A percentile compares a stretch with the other conserved stretches of the same genome.
Evolutionary conservation across 768 basidiomycete species (phyloP).

Genomic region (Tricholoma flavovirens): DNA sequence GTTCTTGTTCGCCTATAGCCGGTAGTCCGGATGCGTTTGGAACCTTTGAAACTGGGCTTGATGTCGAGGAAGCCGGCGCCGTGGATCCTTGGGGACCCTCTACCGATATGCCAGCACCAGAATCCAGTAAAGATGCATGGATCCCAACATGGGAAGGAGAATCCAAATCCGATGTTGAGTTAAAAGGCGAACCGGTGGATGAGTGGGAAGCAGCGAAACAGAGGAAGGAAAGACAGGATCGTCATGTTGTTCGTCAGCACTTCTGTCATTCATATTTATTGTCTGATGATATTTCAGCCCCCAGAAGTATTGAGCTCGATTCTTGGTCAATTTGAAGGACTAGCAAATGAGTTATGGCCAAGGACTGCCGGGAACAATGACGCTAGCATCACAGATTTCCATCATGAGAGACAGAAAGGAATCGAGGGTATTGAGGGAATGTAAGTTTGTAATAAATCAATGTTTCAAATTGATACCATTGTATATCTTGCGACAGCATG

Average conservation of each 20-base stretch:
- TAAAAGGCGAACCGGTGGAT: constrained; percentile 28
- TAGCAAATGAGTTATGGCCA: constrained; percentile 52
- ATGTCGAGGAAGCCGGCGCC: constrained; percentile 21
- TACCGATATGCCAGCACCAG: constrained; percentile 6
- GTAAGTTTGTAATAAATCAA: constrained; percentile 38
- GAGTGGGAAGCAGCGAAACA: constrained; percentile 64
- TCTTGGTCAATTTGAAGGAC: constrained; percentile 45
- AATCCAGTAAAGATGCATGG: constrained; percentile 31
- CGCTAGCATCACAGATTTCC: constrained; percentile 20
- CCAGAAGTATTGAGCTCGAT: constrained; percentile 60
- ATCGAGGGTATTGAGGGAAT: constrained; percentile 49
- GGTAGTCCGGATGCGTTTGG: constrained; percentile 54
- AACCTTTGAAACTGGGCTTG: constrained; percentile 48
- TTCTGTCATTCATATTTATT: constrained; percentile 12
- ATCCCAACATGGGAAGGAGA: constrained; percentile 34
- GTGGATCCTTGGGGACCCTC: constrained; percentile 34
- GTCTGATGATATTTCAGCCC: constrained; percentile 39
- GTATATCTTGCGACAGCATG: constrained; percentile 27
- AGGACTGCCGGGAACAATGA: constrained; percentile 1
- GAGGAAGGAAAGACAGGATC: constrained; percentile 54
- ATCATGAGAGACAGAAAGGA: constrained; percentile 33
- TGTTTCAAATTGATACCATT: not conserved
- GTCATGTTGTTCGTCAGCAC: constrained; percentile 52
- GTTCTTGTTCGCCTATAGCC: constrained; percentile 14
- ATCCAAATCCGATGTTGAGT: constrained; percentile 11